Evolutionary conservation across 2,329 filamentous ascomycete genomes (phyloP).

Genomic region (Dissoconium aciculare): DNA sequence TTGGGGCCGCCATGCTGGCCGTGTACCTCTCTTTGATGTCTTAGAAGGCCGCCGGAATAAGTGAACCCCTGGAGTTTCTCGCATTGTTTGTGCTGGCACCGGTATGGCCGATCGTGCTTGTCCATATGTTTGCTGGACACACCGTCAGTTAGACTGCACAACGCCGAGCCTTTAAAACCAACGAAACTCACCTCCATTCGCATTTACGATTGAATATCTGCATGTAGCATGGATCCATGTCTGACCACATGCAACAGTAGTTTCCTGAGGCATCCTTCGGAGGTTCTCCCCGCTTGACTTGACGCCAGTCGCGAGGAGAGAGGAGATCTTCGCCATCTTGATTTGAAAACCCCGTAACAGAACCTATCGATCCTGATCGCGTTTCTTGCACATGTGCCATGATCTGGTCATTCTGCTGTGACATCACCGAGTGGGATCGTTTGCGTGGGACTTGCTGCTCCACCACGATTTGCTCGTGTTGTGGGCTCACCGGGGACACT

Average conservation of each 20-base stretch:
- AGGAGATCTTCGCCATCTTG: conserved; percentile 6
- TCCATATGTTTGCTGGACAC: conserved; percentile 82
- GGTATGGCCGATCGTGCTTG: conserved; percentile 88
- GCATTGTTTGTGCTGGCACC: conserved; percentile 67
- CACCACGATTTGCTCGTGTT: conserved; percentile 11
- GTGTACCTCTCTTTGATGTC: conserved; percentile 89
- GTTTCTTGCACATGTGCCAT: conserved; percentile 1
- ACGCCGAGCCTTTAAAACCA: conserved; percentile 1
- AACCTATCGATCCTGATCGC: conserved; percentile 3
- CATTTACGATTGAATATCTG: conserved; percentile 67
- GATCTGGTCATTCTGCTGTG: conserved; percentile 7
- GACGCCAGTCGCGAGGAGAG: conserved; percentile 13
- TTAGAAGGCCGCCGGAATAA: conserved; percentile 75
- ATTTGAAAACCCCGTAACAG: background rate
- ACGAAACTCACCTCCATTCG: conserved; percentile 70
- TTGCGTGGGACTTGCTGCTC: conserved; percentile 16
- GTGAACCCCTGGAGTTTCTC: conserved; percentile 90
- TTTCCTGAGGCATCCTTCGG: conserved; percentile 55
- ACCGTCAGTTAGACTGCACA: conserved; percentile 10
- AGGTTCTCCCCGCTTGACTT: conserved; percentile 32
- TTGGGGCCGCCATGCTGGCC: conserved; percentile 78
- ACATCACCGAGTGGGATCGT: conserved; percentile 20
- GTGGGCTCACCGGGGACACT: conserved; percentile 15
- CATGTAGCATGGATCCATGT: conserved; percentile 46
- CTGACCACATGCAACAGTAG: conserved; percentile 54